These are phyloP conservation scores for Globisporangium acanthophoron DNA, from an alignment of 352 stramenopile species.

Conservation along the genomic window DNA sequence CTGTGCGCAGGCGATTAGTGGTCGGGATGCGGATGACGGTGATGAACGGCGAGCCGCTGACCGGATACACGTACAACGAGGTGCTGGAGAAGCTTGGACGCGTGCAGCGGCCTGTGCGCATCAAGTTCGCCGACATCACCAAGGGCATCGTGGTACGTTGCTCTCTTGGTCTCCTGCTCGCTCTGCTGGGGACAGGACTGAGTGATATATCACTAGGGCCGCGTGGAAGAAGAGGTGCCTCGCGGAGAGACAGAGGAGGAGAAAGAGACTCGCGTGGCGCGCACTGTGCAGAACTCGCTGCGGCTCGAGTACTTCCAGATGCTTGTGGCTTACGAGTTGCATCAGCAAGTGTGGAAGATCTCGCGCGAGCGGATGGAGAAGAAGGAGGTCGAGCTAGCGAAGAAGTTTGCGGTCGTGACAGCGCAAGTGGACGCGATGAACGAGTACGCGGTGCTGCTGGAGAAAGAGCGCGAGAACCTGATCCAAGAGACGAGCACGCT, in stretches of 20 bases:
- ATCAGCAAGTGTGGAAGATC: conserved; percentile 70
- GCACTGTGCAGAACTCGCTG: conserved; percentile 55
- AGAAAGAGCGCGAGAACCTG: conserved; percentile 58
- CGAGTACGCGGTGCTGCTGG: conserved; percentile 33
- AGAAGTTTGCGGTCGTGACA: conserved; percentile 51
- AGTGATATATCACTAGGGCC: conserved; percentile 20
- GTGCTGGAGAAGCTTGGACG: conserved; percentile 73
- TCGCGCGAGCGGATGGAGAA: conserved; percentile 45
- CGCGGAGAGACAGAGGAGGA: conserved; percentile 67
- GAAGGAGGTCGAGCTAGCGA: conserved; percentile 41
- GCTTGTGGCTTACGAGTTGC: conserved; percentile 67
- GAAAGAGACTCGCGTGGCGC: conserved; percentile 53
- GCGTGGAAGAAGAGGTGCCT: conserved; percentile 50
- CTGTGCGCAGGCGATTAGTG: conserved; percentile 36
- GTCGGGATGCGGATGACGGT: conserved; percentile 80
- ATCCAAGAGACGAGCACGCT: conserved; percentile 49
- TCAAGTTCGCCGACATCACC: conserved; percentile 79
- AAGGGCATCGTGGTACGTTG: conserved; percentile 74
- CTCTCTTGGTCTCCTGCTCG: neutral
- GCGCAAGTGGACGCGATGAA: conserved; percentile 39
- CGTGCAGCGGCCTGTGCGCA: conserved; percentile 55
- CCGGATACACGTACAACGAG: conserved; percentile 76
- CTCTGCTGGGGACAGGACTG: neutral
- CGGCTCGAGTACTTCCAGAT: conserved; percentile 75
- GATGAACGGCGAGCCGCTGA: conserved; percentile 72